Conservation (phyloP, 805 yeast genomes). For the Wickerhamomyces mucosus region DNA sequence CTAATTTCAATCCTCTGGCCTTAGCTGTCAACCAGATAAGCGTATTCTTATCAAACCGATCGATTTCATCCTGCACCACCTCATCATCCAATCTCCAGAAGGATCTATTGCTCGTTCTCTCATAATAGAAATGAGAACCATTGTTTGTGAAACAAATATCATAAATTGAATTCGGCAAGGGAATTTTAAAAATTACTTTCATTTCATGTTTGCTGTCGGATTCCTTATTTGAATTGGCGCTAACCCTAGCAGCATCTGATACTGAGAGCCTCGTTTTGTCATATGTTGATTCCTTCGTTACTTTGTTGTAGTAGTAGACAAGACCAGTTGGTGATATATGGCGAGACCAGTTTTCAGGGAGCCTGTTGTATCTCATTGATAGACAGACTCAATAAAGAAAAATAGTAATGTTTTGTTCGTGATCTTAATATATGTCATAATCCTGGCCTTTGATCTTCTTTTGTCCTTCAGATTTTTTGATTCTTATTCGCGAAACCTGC, state of each 20-base stretch:
- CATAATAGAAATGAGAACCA: slow-evolving; percentile 34
- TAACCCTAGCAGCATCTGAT: too few relatives aligned
- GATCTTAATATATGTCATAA: too few relatives aligned
- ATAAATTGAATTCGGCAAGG: slow-evolving; percentile 24
- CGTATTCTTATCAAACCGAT: slow-evolving; percentile 18
- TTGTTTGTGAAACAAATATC: slow-evolving; percentile 28
- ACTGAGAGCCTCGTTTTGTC: slow-evolving; percentile 28
- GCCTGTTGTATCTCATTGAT: too few relatives aligned
- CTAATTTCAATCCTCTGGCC: slow-evolving; percentile 26
- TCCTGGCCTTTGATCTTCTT: too few relatives aligned
- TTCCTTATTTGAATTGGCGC: not conserved
- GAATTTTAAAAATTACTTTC: slow-evolving; percentile 2
- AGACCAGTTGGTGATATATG: slow-evolving; percentile 19
- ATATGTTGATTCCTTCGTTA: slow-evolving; percentile 30
- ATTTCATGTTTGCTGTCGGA: not conserved
- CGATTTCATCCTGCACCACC: slow-evolving; percentile 18
- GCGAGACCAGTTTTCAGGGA: too few relatives aligned
- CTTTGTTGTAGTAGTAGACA: slow-evolving; percentile 28
- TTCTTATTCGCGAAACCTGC: too few relatives aligned
- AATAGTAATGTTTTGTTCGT: too few relatives aligned
- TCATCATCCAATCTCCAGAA: slow-evolving; percentile 28
- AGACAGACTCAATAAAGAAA: too few relatives aligned
- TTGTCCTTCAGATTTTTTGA: too few relatives aligned
- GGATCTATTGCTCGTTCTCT: slow-evolving; percentile 20
- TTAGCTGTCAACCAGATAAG: slow-evolving; percentile 26